phyloP scores from a whole-genome alignment of 306 rosid genomes.

The Amphicarpaea edgeworthii region DNA sequence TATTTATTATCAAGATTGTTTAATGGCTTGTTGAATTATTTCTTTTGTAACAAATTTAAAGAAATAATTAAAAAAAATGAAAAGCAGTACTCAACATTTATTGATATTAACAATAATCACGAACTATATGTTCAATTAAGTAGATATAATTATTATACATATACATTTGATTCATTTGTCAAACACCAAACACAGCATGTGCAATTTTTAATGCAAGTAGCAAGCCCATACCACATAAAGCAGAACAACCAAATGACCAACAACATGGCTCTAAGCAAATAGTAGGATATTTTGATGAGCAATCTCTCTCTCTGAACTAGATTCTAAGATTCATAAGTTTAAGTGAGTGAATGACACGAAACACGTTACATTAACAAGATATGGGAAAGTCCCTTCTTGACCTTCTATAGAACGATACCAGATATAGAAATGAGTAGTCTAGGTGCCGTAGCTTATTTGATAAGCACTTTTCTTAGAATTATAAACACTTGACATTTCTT shows the following conservation, averaged over 20 bases:
- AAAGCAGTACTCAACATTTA: not conserved
- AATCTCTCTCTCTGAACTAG: constrained; percentile 9
- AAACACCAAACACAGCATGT: constrained; percentile 43
- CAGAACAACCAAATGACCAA: constrained; percentile 21
- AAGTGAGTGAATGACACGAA: not conserved
- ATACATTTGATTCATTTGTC: constrained; percentile 9
- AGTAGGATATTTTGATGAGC: constrained; percentile 3
- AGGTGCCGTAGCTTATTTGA: not conserved
- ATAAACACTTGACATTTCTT: not conserved
- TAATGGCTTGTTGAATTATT: not conserved
- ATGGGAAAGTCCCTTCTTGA: not conserved
- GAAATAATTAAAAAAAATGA: not conserved
- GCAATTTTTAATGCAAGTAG: constrained; percentile 50
- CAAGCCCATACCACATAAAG: constrained; percentile 30
- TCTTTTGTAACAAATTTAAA: not conserved
- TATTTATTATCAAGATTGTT: not conserved
- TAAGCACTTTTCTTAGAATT: not conserved
- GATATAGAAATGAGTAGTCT: not conserved
- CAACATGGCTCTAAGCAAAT: constrained; percentile 6
- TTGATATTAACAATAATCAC: not conserved
- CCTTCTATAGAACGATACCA: not conserved
- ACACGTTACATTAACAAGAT: constrained; percentile 15
- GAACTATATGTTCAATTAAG: not conserved
- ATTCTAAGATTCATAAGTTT: not conserved
- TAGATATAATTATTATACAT: not conserved